Conservation (phyloP, 139 green algal species). For the Coelastrella sp. region DNA sequence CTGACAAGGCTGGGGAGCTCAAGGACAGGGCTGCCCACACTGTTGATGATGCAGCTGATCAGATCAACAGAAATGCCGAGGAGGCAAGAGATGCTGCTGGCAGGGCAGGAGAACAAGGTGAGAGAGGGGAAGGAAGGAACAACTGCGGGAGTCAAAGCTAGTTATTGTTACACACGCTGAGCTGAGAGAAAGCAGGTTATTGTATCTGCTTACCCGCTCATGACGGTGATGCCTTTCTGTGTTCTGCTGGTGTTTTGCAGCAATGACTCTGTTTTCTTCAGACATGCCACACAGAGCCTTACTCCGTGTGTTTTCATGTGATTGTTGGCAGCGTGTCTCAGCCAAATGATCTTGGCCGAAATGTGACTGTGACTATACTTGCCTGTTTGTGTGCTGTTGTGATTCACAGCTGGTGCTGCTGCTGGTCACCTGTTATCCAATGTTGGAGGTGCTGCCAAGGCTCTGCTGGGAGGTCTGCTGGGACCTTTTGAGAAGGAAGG, state of each 20-base stretch:
- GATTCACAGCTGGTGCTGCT: not conserved
- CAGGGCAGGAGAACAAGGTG: not conserved
- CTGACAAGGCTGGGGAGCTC: not conserved
- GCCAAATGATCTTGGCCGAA: not conserved
- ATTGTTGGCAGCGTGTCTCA: not conserved
- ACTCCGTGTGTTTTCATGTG: too few species aligned
- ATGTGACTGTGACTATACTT: not conserved
- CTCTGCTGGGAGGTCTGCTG: conserved; percentile 24
- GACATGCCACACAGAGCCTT: too few species aligned
- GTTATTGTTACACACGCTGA: not conserved
- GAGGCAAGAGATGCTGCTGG: conserved; percentile 16
- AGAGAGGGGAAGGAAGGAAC: not conserved
- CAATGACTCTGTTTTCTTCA: too few species aligned
- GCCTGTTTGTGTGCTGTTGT: not conserved
- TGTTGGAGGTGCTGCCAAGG: conserved; percentile 30
- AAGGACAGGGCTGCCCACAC: not conserved
- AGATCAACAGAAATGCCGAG: not conserved
- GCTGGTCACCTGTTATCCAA: conserved; percentile 14
- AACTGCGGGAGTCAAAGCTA: not conserved
- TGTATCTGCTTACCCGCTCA: too few species aligned
- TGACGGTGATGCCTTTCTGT: too few species aligned
- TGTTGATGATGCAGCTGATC: not conserved
- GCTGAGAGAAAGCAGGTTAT: not conserved
- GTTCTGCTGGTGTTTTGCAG: too few species aligned
- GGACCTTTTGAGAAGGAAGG: conserved; percentile 40